These are phyloP conservation scores for Chlamydomonas sphaeroides DNA, from an alignment of 139 green algal genomes.

Conservation along the genomic window DNA sequence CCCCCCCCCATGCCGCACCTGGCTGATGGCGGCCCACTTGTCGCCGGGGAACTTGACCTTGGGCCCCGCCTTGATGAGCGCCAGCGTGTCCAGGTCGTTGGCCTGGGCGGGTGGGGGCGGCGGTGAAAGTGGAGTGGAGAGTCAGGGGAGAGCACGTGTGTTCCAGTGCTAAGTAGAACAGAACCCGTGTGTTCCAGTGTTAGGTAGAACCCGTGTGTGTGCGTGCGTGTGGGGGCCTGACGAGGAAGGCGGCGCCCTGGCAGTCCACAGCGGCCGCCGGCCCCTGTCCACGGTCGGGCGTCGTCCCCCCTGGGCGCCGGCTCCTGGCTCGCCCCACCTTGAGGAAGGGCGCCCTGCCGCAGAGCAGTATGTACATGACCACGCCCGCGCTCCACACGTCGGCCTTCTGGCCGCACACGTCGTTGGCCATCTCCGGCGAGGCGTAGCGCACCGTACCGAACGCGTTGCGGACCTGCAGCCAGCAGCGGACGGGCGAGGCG, in stretches of 20 bases:
- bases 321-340: neutral
- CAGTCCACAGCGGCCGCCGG: no score
- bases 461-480: conserved; percentile 56
- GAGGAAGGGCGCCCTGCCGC: conserved; percentile 50
- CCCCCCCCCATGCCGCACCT: neutral
- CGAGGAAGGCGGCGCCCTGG: no score
- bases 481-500: no score
- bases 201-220: no score
- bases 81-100: conserved; percentile 59
- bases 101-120: conserved; percentile 46
- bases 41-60: conserved; percentile 56
- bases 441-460: conserved; percentile 74
- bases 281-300: no score
- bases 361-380: conserved; percentile 65
- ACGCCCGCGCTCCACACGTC: conserved; percentile 71
- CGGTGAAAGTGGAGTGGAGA: no score
- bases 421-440: conserved; percentile 71
- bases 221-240: no score
- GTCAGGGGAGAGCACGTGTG: no score
- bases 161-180: no score
- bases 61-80: conserved; percentile 56
- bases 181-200: no score
- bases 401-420: conserved; percentile 66
- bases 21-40: conserved; percentile 46
- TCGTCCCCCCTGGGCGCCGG: neutral